phyloP scores from a whole-genome alignment of 768 basidiomycete species.

The Suillus cothurnatus region DNA sequence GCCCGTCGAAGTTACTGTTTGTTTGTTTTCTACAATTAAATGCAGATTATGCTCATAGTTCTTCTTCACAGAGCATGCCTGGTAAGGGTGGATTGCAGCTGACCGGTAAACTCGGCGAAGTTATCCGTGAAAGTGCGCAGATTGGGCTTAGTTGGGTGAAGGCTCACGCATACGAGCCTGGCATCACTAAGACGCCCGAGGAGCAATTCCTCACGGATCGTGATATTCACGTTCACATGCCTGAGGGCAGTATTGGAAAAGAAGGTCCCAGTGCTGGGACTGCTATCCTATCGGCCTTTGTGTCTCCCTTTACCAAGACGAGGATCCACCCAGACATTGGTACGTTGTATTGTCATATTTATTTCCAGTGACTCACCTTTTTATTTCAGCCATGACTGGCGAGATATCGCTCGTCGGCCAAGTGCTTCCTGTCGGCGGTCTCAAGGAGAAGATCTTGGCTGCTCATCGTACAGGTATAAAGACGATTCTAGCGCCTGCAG shows the following conservation, averaged over 20 bases:
- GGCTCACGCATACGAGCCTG: conserved; percentile 81
- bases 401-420: conserved; percentile 97
- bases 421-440: conserved; percentile 92
- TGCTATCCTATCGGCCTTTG: conserved; percentile 88
- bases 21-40: conserved; percentile 25
- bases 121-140: conserved; percentile 95
- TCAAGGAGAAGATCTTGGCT: conserved; percentile 96
- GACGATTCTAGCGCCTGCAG: conserved; percentile 84
- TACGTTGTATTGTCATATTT: conserved; percentile 39
- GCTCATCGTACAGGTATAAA: conserved; percentile 97
- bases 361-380: not conserved
- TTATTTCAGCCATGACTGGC: conserved; percentile 85
- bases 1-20: conserved; percentile 93
- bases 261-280: conserved; percentile 98
- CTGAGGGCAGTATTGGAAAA: conserved; percentile 90
- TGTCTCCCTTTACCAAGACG: conserved; percentile 87
- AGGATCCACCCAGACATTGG: conserved; percentile 87
- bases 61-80: conserved; percentile 78
- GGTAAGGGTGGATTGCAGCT: conserved; percentile 91
- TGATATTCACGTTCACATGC: conserved; percentile 97
- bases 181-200: conserved; percentile 71
- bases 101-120: conserved; percentile 97
- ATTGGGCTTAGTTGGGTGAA: conserved; percentile 95
- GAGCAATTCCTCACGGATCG: conserved; percentile 83
- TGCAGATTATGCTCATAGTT: not conserved